Evolutionary conservation across 306 rosid species (phyloP).

Genomic region (Cucurbita argyrosperma): DNA sequence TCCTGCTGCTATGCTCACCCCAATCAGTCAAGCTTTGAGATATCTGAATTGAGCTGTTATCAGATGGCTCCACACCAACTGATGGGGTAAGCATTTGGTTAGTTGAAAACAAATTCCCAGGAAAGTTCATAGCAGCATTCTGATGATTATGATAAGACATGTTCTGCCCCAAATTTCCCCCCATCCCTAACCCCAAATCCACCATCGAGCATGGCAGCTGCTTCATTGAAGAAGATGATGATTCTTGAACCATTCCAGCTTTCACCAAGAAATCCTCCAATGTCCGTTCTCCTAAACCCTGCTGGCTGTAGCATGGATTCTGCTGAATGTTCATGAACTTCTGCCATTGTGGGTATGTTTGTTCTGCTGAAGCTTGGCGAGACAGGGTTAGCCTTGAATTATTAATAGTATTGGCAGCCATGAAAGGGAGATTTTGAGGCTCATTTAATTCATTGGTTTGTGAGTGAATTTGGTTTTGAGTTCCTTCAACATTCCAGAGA

Average conservation of each 20-base stretch:
- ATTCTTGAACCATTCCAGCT: constrained; percentile 54
- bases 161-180: constrained; percentile 10
- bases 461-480: constrained; percentile 16
- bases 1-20: constrained; percentile 16
- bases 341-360: constrained; percentile 7
- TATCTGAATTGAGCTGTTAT: constrained; percentile 12
- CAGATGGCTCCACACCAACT: constrained; percentile 11
- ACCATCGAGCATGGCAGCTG: not conserved
- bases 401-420: not conserved
- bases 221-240: constrained; percentile 9
- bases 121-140: not conserved
- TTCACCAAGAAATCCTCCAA: constrained; percentile 59
- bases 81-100: constrained; percentile 20
- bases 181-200: constrained; percentile 16
- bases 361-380: constrained; percentile 9
- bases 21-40: constrained; percentile 16
- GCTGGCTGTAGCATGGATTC: constrained; percentile 15
- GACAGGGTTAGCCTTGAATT: not conserved
- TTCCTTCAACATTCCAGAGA: constrained; percentile 42
- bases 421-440: not conserved
- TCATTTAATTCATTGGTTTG: constrained; percentile 3
- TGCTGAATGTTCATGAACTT: not conserved
- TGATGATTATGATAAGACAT: constrained; percentile 8
- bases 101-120: constrained; percentile 9
- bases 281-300: constrained; percentile 45